Conservation (phyloP, 129 eudicot species). For the Helichrysum umbraculigerum region DNA sequence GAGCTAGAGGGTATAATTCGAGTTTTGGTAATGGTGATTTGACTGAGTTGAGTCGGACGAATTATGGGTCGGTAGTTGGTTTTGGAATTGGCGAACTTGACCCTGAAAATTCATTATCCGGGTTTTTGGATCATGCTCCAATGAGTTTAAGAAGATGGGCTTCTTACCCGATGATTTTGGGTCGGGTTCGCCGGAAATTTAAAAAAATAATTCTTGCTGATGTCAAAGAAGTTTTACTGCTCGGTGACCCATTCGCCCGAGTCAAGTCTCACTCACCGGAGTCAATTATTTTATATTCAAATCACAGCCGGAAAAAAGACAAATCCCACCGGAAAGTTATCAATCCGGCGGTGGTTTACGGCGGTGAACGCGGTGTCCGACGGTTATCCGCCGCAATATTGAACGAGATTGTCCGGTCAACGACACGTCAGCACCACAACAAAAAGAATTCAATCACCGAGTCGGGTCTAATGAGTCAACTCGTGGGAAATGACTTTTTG, state of each 20-base stretch:
- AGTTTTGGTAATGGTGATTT: constrained; percentile 17
- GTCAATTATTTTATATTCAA: constrained; percentile 44
- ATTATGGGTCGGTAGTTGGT: constrained; percentile 84
- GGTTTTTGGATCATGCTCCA: constrained; percentile 67
- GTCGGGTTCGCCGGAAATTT: constrained; percentile 68
- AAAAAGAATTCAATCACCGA: constrained; percentile 64
- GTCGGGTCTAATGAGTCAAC: constrained; percentile 66
- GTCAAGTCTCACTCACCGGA: constrained; percentile 63
- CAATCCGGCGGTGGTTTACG: constrained; percentile 51
- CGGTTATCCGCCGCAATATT: constrained; percentile 64
- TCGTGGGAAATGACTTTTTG: constrained; percentile 52
- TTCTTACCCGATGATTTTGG: constrained; percentile 74
- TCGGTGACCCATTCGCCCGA: constrained; percentile 76
- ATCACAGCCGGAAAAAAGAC: constrained; percentile 43
- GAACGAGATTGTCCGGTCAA: constrained; percentile 61
- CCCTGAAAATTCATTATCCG: constrained; percentile 80
- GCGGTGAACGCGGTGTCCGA: constrained; percentile 79
- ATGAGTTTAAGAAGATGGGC: constrained; percentile 79
- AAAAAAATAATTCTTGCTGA: constrained; percentile 65
- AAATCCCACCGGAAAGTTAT: constrained; percentile 36
- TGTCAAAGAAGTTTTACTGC: constrained; percentile 51
- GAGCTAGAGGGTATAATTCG: constrained; percentile 33
- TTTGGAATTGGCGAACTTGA: constrained; percentile 77
- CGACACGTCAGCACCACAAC: constrained; percentile 54
- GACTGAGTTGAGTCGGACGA: constrained; percentile 58